Conservation (phyloP, 306 rosid species). For the Vigna unguiculata region DNA sequence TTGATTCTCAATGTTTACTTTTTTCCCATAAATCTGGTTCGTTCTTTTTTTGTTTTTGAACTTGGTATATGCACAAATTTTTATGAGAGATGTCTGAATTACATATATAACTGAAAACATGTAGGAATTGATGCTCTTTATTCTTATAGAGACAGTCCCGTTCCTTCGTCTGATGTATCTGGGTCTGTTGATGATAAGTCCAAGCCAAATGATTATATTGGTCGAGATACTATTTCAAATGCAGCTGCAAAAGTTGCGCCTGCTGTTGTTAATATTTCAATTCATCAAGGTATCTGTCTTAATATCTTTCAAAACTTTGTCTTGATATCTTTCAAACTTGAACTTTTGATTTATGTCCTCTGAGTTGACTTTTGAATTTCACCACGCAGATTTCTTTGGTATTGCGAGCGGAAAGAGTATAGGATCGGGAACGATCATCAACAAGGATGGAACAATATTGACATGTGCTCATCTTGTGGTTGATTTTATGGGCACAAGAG, state of each 20-base stretch:
- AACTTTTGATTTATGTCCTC: constrained; percentile 1
- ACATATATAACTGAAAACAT: constrained; percentile 35
- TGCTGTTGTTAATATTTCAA: constrained; percentile 82
- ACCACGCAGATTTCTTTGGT: constrained; percentile 61
- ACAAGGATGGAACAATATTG: constrained; percentile 83
- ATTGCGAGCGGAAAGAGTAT: constrained; percentile 56
- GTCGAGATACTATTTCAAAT: constrained; percentile 81
- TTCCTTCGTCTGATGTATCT: constrained; percentile 53
- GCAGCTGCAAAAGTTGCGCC: constrained; percentile 88
- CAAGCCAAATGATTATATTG: constrained; percentile 64
- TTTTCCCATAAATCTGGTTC: constrained; percentile 46
- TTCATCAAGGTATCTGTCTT: constrained; percentile 60
- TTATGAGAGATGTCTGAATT: constrained; percentile 7
- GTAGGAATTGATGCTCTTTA: constrained; percentile 56
- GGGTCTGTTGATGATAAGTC: constrained; percentile 48
- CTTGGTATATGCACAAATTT: not conserved
- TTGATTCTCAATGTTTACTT: constrained; percentile 25
- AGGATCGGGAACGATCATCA: constrained; percentile 89
- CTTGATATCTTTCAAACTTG: not conserved
- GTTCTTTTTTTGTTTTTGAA: constrained; percentile 30
- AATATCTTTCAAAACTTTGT: constrained; percentile 6
- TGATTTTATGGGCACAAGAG: constrained; percentile 61
- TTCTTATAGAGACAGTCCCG: constrained; percentile 54
- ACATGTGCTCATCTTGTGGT: constrained; percentile 91
- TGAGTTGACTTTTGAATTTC: not conserved